A percentile compares a stretch with the other conserved stretches of the same genome.
Evolutionary conservation across 2,329 filamentous ascomycete genomes (phyloP).

Genomic region (Aureobasidium sp.): DNA sequence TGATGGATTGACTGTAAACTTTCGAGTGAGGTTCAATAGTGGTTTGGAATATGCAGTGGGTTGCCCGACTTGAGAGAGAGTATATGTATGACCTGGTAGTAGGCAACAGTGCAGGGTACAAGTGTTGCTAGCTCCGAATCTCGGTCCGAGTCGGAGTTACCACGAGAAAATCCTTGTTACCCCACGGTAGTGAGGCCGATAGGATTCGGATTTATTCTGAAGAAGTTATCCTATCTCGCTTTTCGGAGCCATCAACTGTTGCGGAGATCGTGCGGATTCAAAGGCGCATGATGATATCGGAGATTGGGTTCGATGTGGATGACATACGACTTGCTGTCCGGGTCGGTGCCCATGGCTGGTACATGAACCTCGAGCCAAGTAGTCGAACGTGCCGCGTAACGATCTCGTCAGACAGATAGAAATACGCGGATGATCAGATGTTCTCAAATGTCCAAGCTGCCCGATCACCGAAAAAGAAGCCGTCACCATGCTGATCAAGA

Average conservation of each 20-base stretch:
- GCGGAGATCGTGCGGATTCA: not conserved
- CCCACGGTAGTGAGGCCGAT: not conserved
- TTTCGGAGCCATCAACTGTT: not conserved
- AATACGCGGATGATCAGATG: not conserved
- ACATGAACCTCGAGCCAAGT: not conserved
- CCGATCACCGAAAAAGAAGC: not conserved
- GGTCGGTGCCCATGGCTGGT: not conserved
- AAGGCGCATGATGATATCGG: not conserved
- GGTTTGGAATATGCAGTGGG: not conserved
- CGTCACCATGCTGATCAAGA: not conserved
- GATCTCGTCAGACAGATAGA: not conserved
- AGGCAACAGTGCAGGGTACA: conserved; percentile 1
- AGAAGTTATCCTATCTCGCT: not conserved
- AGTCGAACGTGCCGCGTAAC: not conserved
- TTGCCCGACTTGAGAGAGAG: not conserved
- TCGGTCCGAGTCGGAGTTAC: not conserved
- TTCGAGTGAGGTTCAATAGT: not conserved
- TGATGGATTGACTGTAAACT: not conserved
- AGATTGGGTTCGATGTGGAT: not conserved
- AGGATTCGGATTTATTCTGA: not conserved
- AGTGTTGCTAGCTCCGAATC: not conserved
- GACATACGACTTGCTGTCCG: not conserved
- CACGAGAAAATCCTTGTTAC: not conserved
- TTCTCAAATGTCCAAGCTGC: not conserved
- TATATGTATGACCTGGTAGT: not conserved